These are phyloP conservation scores for Trametes sp. DNA, from an alignment of 1,284 basidiomycete genomes.

Conservation along the genomic window DNA sequence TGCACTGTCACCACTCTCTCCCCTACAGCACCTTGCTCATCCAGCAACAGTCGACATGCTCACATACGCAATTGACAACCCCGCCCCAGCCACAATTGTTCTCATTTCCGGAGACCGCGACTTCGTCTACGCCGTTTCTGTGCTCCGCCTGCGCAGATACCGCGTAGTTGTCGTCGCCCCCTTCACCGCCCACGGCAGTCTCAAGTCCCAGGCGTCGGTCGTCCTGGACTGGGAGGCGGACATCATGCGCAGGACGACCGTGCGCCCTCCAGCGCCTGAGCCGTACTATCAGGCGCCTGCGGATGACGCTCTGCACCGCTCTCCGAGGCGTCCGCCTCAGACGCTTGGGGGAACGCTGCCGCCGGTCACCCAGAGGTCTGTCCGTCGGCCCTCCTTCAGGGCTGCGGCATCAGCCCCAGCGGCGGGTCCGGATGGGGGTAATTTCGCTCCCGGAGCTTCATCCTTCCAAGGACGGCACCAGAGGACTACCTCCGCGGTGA, in stretches of 20 bases:
- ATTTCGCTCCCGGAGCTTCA: not conserved
- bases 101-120: conserved; percentile 66
- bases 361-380: conserved; percentile 12
- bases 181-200: conserved; percentile 45
- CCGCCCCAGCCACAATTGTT: conserved; percentile 57
- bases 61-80: conserved; percentile 63
- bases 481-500: conserved; percentile 18
- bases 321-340: conserved; percentile 23
- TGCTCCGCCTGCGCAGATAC: conserved; percentile 59
- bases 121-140: conserved; percentile 64
- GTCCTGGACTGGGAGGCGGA: conserved; percentile 60
- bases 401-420: conserved; percentile 5
- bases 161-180: conserved; percentile 57
- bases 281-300: not conserved
- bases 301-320: conserved; percentile 24
- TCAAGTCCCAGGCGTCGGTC: conserved; percentile 61
- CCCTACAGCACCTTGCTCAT: not conserved
- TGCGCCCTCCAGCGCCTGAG: conserved; percentile 20
- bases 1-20: conserved; percentile 32
- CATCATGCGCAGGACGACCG: conserved; percentile 41
- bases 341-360: conserved; percentile 22
- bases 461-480: conserved; percentile 14
- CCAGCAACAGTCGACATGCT: conserved; percentile 61
- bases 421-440: conserved; percentile 5
- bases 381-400: conserved; percentile 22